Conservation (phyloP, 495 filamentous ascomycete genomes). For the Penicillium bovifimosum region DNA sequence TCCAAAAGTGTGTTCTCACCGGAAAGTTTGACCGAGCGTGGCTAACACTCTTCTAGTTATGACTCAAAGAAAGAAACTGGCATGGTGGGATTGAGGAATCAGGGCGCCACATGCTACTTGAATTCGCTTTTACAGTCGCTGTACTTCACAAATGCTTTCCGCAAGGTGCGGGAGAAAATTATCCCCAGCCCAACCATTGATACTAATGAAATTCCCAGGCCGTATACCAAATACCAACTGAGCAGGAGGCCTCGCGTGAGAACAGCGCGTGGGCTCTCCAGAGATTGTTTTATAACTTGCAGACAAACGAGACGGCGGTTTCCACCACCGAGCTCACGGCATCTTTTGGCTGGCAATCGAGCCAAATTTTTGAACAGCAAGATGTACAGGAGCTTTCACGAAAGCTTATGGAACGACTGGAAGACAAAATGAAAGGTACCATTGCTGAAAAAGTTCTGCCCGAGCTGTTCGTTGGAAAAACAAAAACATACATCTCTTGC, state of each 20-base stretch:
- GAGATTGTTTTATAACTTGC: conserved; percentile 87
- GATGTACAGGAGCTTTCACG: conserved; percentile 96
- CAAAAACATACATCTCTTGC: conserved; percentile 97
- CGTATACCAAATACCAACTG: conserved; percentile 91
- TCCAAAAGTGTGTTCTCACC: conserved; percentile 64
- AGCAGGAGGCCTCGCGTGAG: conserved; percentile 67
- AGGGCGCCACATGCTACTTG: conserved; percentile 96
- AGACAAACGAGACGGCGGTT: conserved; percentile 75
- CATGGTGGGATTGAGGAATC: conserved; percentile 94
- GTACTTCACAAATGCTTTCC: conserved; percentile 95
- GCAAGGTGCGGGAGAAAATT: conserved; percentile 58
- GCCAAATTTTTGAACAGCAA: conserved; percentile 98
- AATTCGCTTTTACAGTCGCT: conserved; percentile 96
- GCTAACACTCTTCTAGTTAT: conserved; percentile 50
- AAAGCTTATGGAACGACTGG: conserved; percentile 94
- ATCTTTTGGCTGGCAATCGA: conserved; percentile 97
- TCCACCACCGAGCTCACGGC: conserved; percentile 87
- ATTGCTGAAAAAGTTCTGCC: conserved; percentile 86
- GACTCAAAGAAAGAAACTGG: conserved; percentile 98
- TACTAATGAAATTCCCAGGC: conserved; percentile 50
- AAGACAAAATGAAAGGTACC: conserved; percentile 97
- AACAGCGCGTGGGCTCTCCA: conserved; percentile 95
- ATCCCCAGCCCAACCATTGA: conserved; percentile 2
- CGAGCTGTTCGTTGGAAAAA: conserved; percentile 89
- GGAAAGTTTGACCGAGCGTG: not conserved